Conservation (phyloP, 495 filamentous ascomycete species). For the Hypoxylon rickii region DNA sequence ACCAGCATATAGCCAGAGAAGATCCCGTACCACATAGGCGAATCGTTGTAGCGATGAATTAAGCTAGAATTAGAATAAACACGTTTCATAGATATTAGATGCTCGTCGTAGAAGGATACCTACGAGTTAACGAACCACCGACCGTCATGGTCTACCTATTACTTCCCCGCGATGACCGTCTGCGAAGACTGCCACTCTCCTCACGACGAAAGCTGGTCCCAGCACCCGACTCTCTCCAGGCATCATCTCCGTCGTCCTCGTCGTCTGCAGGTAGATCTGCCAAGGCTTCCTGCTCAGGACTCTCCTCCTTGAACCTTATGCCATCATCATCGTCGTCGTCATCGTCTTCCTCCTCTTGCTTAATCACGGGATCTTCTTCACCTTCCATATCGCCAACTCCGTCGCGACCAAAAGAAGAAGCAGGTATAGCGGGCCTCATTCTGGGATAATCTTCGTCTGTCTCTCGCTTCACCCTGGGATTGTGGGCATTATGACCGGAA, state of each 20-base stretch:
- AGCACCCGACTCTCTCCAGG: conserved; percentile 47
- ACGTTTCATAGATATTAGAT: background rate
- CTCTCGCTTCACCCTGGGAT: conserved; percentile 37
- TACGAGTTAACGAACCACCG: background rate
- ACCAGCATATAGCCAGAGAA: no score
- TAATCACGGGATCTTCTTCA: conserved; percentile 24
- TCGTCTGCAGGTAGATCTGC: conserved; percentile 43
- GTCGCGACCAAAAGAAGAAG: background rate
- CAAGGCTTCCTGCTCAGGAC: conserved; percentile 31
- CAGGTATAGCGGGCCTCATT: background rate
- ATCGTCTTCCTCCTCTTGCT: conserved; percentile 35
- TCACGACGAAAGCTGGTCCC: conserved; percentile 54
- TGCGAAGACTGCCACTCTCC: conserved; percentile 30
- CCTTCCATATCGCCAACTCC: conserved; percentile 32
- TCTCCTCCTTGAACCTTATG: conserved; percentile 31
- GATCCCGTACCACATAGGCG: no score
- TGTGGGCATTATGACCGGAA: conserved; percentile 13
- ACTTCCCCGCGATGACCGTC: conserved; percentile 28
- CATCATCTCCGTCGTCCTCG: conserved; percentile 44
- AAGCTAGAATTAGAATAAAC: background rate
- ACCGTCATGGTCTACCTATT: conserved; percentile 13
- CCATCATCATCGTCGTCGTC: conserved; percentile 40
- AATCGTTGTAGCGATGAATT: background rate
- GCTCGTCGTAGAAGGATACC: background rate
- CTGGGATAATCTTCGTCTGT: conserved; percentile 27